A percentile compares a stretch with the other conserved stretches of the same genome.
Evolutionary conservation across 1,139 yeast genomes (phyloP).

Genomic region (Pichia sp.): DNA sequence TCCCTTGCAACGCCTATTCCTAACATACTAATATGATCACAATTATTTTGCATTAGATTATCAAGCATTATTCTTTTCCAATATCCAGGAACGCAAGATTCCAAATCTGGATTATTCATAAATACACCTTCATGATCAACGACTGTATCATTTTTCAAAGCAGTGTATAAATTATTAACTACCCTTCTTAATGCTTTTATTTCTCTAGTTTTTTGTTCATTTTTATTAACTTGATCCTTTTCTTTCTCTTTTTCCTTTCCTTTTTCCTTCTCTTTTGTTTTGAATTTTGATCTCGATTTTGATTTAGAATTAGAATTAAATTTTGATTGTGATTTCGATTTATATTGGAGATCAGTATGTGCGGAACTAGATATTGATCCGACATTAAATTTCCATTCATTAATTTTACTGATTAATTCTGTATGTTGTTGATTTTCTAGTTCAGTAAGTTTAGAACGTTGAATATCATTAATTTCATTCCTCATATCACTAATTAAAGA

Average conservation of each 20-base stretch:
- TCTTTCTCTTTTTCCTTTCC: neutral
- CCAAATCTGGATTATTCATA: slow-evolving; percentile 28
- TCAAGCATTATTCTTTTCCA: slow-evolving; percentile 25
- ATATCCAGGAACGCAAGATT: slow-evolving; percentile 26
- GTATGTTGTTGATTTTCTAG: slow-evolving; percentile 1
- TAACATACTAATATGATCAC: slow-evolving; percentile 3
- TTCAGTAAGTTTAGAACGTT: neutral
- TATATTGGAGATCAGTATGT: too few species aligned
- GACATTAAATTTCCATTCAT: slow-evolving; percentile 11
- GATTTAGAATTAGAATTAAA: too few species aligned
- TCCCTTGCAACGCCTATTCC: neutral
- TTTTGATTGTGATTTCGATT: neutral
- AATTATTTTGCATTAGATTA: slow-evolving; percentile 18
- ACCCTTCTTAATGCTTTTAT: slow-evolving; percentile 1
- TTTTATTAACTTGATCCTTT: too few species aligned
- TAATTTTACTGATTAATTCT: slow-evolving; percentile 11
- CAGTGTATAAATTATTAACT: slow-evolving; percentile 3
- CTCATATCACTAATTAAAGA: slow-evolving; percentile 11
- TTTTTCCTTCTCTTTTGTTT: neutral
- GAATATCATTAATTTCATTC: neutral
- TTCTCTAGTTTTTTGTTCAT: too few species aligned
- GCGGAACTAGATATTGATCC: neutral
- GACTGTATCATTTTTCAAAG: slow-evolving; percentile 6
- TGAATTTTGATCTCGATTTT: neutral
- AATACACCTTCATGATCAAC: slow-evolving; percentile 17